Evolutionary conservation across 768 basidiomycete genomes (phyloP), one percentile per base, ranked within the genome.

Genomic region (Omphalotus guepiniiformis): DNA sequence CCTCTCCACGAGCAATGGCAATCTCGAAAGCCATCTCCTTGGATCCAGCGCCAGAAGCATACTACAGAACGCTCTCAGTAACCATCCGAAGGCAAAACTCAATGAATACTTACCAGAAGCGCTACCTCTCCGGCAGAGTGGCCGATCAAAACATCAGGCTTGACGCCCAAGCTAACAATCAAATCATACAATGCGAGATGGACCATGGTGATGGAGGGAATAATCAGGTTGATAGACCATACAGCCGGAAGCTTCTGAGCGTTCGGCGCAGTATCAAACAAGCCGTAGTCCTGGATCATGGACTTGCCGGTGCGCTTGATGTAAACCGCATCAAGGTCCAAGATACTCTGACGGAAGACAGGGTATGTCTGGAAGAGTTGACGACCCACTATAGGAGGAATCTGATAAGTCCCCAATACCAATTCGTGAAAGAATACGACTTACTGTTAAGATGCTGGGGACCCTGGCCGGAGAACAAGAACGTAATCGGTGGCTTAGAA

Each of bases 81-180:
- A 32, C 30, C n/a, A n/a, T 32, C 8, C n/a, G n/a, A 9, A 32
- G 9, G n/a, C 30, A 32, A n/a, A 32, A 9, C 72, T 71, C n/a
- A n/a, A n/a, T n/a, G 3, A 69, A 72, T 0, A 71, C 66, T 42
- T 73, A 72, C 9, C 9, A 75, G 48, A 16, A 75, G 40, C 0
- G 69, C 68, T 0, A 72, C 71, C 51, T 76, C 75, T 9, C 75
- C 75, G 12, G 73, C 72, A n/a, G 74, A 75, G 55, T 75, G 73
- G 0, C 75, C 75, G 5, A 76, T 39, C 13, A 75, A 56, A 5
- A 59, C 56, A 35, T 72, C 65, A 0, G 75, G 72, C 11, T 46
- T 50, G 37, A 73, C 44, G 6, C 70, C 68, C 12, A 73, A 35
- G 38, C 62, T 60, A 1, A 49, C 49, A 1, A 75, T 53, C 2